These are phyloP conservation scores for Candida methanosorbosa DNA, from an alignment of 805 yeast genomes.

Conservation along the genomic window DNA sequence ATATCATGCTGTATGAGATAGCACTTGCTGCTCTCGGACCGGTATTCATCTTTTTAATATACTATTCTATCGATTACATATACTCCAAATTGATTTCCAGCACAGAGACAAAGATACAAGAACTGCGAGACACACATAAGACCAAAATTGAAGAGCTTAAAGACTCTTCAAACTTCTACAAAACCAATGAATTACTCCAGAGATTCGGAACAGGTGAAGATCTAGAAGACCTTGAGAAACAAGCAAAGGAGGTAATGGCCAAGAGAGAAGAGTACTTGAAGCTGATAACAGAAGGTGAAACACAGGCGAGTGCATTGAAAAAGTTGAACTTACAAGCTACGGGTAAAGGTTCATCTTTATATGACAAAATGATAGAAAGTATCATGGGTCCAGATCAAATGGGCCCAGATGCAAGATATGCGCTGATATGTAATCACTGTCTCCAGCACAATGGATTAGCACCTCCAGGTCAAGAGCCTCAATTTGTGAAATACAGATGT, in stretches of 20 bases:
- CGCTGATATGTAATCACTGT: conserved; percentile 65
- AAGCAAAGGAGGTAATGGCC: conserved; percentile 33
- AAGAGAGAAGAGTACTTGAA: conserved; percentile 31
- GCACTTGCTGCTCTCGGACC: conserved; percentile 5
- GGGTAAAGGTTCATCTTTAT: conserved; percentile 22
- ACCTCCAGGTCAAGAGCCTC: conserved; percentile 54
- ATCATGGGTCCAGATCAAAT: conserved; percentile 58
- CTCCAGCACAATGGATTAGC: conserved; percentile 73
- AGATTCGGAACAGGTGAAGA: conserved; percentile 52
- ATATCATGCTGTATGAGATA: background rate
- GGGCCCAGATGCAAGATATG: conserved; percentile 51
- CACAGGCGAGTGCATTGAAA: conserved; percentile 3
- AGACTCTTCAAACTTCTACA: conserved; percentile 60
- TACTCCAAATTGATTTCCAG: conserved; percentile 13
- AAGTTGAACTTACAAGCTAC: conserved; percentile 7
- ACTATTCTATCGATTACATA: conserved; percentile 7
- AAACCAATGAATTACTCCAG: conserved; percentile 64
- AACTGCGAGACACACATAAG: conserved; percentile 23
- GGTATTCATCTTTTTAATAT: conserved; percentile 5
- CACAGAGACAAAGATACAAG: conserved; percentile 16
- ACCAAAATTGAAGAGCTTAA: conserved; percentile 26
- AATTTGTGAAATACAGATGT: conserved; percentile 47
- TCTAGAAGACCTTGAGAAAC: conserved; percentile 26
- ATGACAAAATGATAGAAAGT: conserved; percentile 31
- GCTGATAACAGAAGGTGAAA: conserved; percentile 20